Conservation (phyloP, 164 flowering plant genomes). For the Akebia trifoliata region DNA sequence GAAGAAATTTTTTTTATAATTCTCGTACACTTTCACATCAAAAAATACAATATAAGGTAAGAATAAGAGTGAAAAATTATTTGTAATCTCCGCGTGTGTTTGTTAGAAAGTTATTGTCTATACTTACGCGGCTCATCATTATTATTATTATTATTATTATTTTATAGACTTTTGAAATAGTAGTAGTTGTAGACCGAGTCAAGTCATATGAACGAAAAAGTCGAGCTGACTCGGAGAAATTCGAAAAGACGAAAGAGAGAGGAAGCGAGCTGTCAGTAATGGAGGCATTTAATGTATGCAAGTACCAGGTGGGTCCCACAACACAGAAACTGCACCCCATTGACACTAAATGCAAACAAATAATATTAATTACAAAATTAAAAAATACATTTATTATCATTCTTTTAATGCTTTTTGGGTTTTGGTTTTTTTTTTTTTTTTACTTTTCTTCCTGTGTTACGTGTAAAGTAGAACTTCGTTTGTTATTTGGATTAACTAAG, state of each 20-base stretch:
- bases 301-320: not conserved
- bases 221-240: not conserved
- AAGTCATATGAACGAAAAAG: not conserved
- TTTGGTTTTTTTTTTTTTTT: not conserved
- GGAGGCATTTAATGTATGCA: slow-evolving; percentile 12
- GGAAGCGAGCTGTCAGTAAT: slow-evolving; percentile 2
- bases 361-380: not conserved
- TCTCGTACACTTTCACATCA: no score
- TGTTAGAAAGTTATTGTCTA: no score
- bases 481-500: not conserved
- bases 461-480: no score
- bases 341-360: not conserved
- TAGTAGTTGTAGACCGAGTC: not conserved
- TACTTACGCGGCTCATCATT: no score
- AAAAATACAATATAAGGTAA: no score
- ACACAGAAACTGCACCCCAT: no score
- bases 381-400: no score
- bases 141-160: no score
- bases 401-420: not conserved
- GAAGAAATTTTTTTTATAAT: no score
- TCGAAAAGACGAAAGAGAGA: slow-evolving; percentile 8
- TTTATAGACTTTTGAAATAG: no score
- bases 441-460: not conserved
- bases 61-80: no score
- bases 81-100: no score